These are phyloP conservation scores for Sechiopsis laciniata DNA, from an alignment of 306 rosid species.

Conservation along the genomic window DNA sequence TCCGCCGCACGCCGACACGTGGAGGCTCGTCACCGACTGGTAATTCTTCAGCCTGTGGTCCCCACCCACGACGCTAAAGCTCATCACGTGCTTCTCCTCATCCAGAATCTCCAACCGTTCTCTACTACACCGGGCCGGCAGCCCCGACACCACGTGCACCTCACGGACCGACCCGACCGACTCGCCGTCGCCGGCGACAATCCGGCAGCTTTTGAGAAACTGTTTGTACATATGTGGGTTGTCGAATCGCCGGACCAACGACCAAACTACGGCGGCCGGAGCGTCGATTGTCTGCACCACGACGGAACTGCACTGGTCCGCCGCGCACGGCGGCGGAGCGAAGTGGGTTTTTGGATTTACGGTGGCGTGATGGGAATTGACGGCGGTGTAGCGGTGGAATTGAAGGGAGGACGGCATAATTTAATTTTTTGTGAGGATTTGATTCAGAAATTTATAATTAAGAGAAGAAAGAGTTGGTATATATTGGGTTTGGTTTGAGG, in stretches of 20 bases:
- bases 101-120: constrained; percentile 57
- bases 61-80: constrained; percentile 57
- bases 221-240: constrained; percentile 49
- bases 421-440: neutral
- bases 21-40: constrained; percentile 52
- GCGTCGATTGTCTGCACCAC: constrained; percentile 39
- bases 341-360: neutral
- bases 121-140: constrained; percentile 50
- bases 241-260: constrained; percentile 51
- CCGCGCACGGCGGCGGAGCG: neutral
- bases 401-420: constrained; percentile 9
- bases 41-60: constrained; percentile 52
- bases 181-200: constrained; percentile 33
- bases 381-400: constrained; percentile 4
- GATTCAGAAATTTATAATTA: neutral
- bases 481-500: constrained; percentile 9
- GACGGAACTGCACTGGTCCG: constrained; percentile 47
- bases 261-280: constrained; percentile 42
- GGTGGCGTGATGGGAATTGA: neutral
- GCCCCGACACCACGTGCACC: constrained; percentile 52
- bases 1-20: constrained; percentile 22
- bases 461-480: neutral
- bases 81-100: constrained; percentile 49
- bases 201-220: constrained; percentile 51
- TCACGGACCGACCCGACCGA: constrained; percentile 50